Evolutionary conservation across 768 basidiomycete genomes (phyloP), one percentile per base, ranked within the genome.

Genomic region (Scleroderma bovista): DNA sequence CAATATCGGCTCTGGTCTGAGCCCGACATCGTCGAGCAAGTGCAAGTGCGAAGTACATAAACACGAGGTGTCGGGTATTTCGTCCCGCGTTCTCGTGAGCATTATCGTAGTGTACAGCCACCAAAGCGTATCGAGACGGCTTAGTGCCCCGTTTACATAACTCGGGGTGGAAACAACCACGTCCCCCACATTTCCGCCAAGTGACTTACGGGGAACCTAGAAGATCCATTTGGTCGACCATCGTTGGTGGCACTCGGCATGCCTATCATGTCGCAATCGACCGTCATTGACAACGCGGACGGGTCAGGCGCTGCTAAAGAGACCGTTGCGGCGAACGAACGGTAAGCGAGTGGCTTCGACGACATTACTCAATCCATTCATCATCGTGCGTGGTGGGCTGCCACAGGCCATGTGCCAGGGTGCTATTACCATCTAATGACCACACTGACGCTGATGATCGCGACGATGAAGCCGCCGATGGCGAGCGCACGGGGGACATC

Each of bases 381-480:
- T 49, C 33, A 26, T n/a, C 9, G 13, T 33, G 20, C 29, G n/a
- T n/a, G 34, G n/a, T 36, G 34, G 3, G 34, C 13, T 33, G 32
- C 13, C 17, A 17, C 29, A 70, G 67, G 46, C 59, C 57, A 3
- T 56, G 55, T 5, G 77, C 80, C 5, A 69, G 79, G 37, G 81
- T 83, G 0, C 71, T 77, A 4, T 57, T 80, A 40, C 77, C 78
- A 9, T 51, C 66, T 12, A 13, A 39, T n/a, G 64, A 63, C 5
- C 57, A 56, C 44, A 16, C 34, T 16, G 44, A 42, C 17, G 47
- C 26, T 13, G 24, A 54, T 15, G 51, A 57, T 15, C 57, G 64
- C 50, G 65, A 59, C 37, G 60, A 64, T 32, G 59, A 53, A 23
- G 72, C 71, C 1, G 69, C 63, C 1, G 59, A 65, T 7, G 75